Evolutionary conservation across 208 protist species (phyloP).

Genomic region (Crithidia acanthocephali): DNA sequence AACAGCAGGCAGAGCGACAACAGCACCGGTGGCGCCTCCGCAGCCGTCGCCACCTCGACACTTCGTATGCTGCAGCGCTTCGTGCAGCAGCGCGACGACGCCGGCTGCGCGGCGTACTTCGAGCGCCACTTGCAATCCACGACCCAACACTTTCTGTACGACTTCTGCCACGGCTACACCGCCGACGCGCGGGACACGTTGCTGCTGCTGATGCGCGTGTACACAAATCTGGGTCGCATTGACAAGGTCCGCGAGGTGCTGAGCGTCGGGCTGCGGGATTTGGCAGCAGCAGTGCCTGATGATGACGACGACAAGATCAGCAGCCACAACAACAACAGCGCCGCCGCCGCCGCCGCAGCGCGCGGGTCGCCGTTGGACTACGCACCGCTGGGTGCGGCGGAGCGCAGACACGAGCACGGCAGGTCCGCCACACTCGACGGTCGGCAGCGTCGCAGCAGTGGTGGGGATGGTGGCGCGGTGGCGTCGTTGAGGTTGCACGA

Average conservation of each 20-base stretch:
- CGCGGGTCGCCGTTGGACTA: slow-evolving; percentile 14
- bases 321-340: no score
- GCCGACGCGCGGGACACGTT: slow-evolving; percentile 55
- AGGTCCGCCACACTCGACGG: background rate
- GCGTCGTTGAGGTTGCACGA: slow-evolving; percentile 13
- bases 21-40: background rate
- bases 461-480: background rate
- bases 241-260: slow-evolving; percentile 71
- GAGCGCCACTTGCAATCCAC: slow-evolving; percentile 35
- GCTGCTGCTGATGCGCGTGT: slow-evolving; percentile 64
- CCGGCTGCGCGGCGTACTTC: slow-evolving; percentile 38
- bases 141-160: slow-evolving; percentile 33
- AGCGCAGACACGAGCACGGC: background rate
- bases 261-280: slow-evolving; percentile 54
- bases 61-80: slow-evolving; percentile 21
- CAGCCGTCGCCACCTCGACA: background rate
- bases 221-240: slow-evolving; percentile 68
- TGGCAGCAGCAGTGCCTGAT: slow-evolving; percentile 25
- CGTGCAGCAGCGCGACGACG: slow-evolving; percentile 39
- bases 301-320: no score
- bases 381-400: slow-evolving; percentile 4
- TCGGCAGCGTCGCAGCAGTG: no score
- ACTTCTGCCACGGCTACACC: slow-evolving; percentile 45
- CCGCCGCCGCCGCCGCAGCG: no score
- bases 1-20: background rate